Evolutionary conservation across 257 asterid genomes (phyloP).

Genomic region (Nemophila menziesii): DNA sequence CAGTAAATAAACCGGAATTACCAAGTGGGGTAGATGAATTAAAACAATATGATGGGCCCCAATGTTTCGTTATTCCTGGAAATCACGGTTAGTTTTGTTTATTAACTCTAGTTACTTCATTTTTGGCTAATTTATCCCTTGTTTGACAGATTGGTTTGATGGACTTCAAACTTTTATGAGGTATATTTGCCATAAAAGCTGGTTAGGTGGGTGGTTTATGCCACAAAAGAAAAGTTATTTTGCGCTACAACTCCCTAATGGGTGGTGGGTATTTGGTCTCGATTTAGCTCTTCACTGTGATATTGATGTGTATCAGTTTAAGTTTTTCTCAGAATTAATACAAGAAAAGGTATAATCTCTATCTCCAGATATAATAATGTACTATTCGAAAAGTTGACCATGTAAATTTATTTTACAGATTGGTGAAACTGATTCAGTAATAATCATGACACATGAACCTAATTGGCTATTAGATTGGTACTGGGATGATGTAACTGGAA

Average conservation of each 20-base stretch:
- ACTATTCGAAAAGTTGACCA: neutral
- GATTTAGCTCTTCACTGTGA: constrained; percentile 96
- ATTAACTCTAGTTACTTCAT: neutral
- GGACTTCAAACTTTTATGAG: constrained; percentile 99
- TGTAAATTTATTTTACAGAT: constrained; percentile 34
- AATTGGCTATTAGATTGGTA: constrained; percentile 97
- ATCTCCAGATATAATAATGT: neutral
- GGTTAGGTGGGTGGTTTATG: constrained; percentile 99
- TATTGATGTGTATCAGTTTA: constrained; percentile 87
- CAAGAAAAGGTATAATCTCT: constrained; percentile 59
- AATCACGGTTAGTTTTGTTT: constrained; percentile 64
- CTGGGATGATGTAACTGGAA: constrained; percentile 67
- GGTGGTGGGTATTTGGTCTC: constrained; percentile 99
- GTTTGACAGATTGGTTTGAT: constrained; percentile 93
- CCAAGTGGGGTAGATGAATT: constrained; percentile 56
- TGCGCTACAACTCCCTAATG: constrained; percentile 88
- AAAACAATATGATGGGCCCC: constrained; percentile 82
- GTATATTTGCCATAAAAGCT: constrained; percentile 91
- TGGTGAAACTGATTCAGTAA: constrained; percentile 66
- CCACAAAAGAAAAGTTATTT: constrained; percentile 97
- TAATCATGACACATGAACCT: constrained; percentile 96
- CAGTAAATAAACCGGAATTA: constrained; percentile 86
- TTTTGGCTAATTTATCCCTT: constrained; percentile 8
- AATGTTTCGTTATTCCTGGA: constrained; percentile 92
- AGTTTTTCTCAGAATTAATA: constrained; percentile 78